Conservation (phyloP, 140 eudicot genomes). For the Erigeron philadelphicus region DNA sequence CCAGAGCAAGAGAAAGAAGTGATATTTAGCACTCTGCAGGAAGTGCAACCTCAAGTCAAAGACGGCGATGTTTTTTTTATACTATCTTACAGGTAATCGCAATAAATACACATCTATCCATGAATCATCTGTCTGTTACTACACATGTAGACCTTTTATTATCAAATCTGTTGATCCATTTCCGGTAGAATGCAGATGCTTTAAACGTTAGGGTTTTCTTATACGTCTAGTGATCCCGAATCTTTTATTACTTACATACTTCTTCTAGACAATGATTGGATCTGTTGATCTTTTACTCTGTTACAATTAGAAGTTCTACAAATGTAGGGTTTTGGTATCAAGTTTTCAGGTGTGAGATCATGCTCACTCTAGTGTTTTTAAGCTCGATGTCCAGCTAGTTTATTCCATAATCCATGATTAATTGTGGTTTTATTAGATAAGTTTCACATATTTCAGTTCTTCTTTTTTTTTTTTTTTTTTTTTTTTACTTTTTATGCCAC, state of each 20-base stretch:
- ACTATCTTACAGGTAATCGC: constrained; percentile 54
- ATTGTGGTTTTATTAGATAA: constrained; percentile 1
- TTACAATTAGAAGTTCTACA: constrained; percentile 16
- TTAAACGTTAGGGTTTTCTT: constrained; percentile 26
- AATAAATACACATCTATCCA: constrained; percentile 12
- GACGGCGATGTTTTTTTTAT: constrained; percentile 69
- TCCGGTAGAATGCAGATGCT: constrained; percentile 13
- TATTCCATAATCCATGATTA: constrained; percentile 3
- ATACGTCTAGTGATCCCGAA: constrained; percentile 8
- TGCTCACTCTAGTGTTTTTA: constrained; percentile 1
- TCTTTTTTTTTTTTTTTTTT: neutral
- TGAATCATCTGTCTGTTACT: constrained; percentile 19
- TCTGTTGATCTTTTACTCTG: neutral
- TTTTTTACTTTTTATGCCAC: neutral
- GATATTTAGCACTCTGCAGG: constrained; percentile 42
- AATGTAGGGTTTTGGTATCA: constrained; percentile 21
- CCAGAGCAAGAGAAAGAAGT: constrained; percentile 60
- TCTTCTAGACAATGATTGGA: constrained; percentile 12
- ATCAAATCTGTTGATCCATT: constrained; percentile 21
- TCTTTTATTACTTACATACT: constrained; percentile 20
- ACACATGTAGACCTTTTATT: constrained; percentile 14
- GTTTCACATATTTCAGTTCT: constrained; percentile 6
- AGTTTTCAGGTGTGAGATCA: constrained; percentile 1
- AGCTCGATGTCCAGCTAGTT: constrained; percentile 5
- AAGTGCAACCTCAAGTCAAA: constrained; percentile 56